Evolutionary conservation across 2,329 filamentous ascomycete genomes (phyloP), one percentile per base, ranked within the genome.

Genomic region (Proliferodiscus dingleyae): DNA sequence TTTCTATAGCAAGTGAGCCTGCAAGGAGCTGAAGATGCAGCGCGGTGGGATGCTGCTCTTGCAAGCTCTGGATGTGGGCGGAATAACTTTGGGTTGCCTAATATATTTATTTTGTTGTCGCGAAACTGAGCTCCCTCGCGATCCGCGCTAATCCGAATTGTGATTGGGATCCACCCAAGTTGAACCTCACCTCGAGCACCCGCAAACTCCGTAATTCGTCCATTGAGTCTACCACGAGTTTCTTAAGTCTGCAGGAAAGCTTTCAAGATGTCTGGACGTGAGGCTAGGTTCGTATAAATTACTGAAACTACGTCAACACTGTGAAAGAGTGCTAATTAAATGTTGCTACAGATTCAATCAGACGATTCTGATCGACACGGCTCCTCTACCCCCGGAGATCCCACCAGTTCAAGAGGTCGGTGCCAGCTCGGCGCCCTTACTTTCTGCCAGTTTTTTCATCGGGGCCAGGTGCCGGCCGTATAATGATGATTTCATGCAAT

Each of bases 401-500:
- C 93, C 93, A 63, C 83, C 88, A 66, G 93, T 98, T 68, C 80
- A 87, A 69, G 93, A 98, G 73, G 81, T 98, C 58, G 93, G 93
- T 63, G 81, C 89, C 64, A 95, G 85, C 63, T 97, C 91, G 47
- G 93, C 90, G 30, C 93, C 93, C 45, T 79, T 98, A 36, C 75
- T 95, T 49, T 95, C 88, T 55, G 93, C 93, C 24, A 83, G 89
- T 42, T 98, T 87, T 78, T 98, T 97, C 70, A 98, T 98, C 66
- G 93, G 93, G 54, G 90, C 89, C 57, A 85, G 91, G 65, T 98
- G 93, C 83, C 85, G 80, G 67, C 76, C 87, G 47, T 98, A 90
- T 78, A 97, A 97, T 71, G 93, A 98, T 75, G 93, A 98, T 72
- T 98, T 86, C 73, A 98, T 98, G 91, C 87, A 95, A 75, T 98